Conservation (phyloP, 2,329 filamentous ascomycete genomes). For the Pseudogymnoascus sp. region DNA sequence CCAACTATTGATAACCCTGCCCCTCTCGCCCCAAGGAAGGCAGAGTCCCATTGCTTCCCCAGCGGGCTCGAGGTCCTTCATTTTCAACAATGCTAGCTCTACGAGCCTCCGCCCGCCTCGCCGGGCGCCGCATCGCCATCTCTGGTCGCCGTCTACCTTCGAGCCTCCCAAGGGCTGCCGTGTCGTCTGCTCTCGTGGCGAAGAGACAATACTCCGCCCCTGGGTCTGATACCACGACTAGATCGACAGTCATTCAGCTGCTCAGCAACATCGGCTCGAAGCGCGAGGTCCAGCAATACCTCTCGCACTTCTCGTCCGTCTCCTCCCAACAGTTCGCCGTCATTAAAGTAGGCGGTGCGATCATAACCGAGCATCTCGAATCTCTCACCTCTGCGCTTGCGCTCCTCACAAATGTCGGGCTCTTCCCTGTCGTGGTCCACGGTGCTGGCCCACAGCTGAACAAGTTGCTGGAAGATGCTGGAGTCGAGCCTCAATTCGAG, state of each 20-base stretch:
- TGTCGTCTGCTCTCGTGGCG: slow-evolving; percentile 22
- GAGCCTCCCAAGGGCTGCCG: slow-evolving; percentile 26
- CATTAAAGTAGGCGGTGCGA: slow-evolving; percentile 95
- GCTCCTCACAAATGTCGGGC: slow-evolving; percentile 88
- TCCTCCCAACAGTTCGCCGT: slow-evolving; percentile 96
- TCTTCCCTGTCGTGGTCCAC: slow-evolving; percentile 94
- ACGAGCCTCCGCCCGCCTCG: slow-evolving; percentile 27
- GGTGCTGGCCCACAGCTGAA: slow-evolving; percentile 94
- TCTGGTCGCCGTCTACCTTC: slow-evolving; percentile 24
- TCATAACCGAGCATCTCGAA: slow-evolving; percentile 88
- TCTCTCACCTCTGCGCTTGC: slow-evolving; percentile 83
- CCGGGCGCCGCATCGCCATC: slow-evolving; percentile 28
- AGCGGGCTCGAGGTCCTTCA: not conserved
- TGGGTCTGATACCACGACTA: slow-evolving; percentile 42
- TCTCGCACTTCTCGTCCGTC: slow-evolving; percentile 94
- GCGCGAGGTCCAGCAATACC: slow-evolving; percentile 93
- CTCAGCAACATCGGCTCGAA: slow-evolving; percentile 95
- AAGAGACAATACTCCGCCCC: slow-evolving; percentile 29
- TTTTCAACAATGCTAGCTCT: slow-evolving; percentile 29
- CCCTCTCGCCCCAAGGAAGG: slow-evolving; percentile 1
- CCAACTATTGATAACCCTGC: slow-evolving; percentile 3
- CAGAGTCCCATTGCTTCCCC: slow-evolving; percentile 8
- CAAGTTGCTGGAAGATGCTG: slow-evolving; percentile 79
- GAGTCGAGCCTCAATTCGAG: slow-evolving; percentile 91
- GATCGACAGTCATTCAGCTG: slow-evolving; percentile 79